Evolutionary conservation across 495 filamentous ascomycete species (phyloP), one percentile per base, ranked within the genome.

Genomic region (Stereocaulon alpinum): DNA sequence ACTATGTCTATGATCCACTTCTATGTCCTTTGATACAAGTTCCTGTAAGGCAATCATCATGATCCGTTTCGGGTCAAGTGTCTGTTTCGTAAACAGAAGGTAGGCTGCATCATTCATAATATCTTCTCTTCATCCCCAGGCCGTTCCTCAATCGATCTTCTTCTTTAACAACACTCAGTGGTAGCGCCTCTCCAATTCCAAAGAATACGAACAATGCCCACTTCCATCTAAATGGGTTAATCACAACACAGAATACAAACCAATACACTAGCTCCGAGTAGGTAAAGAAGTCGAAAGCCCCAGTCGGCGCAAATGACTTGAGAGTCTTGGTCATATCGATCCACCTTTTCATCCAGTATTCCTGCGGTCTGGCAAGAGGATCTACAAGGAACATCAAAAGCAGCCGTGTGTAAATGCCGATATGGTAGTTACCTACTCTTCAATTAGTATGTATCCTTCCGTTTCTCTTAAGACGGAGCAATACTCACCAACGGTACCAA

Each of bases 141-240:
- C 71, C 72, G 47, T 80, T 78, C 45, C 81, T 68, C 3, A 84
- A 41, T 59, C 64, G 60, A 22, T 88, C 80, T 73, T 93, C 89
- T 12, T 75, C 70, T 62, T 77, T 71, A 6, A 91, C 85, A 47
- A 92, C 76, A 32, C 68, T 70, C 70, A 79, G 74, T 0, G 89
- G 89, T 53, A 91, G 63, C 24, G 70, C 70, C n/a, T 77, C 75
- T 0, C 86, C 86, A 27, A 91, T 70, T 3, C 89, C 88, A 64
- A 85, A 86, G 64, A 93, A 80, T 30, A 95, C 87, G 63, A 93
- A 95, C 0, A 83, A 71, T 17, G 74, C 77, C 77, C 77, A 80
- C 64, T 80, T 80, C 89, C 89, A 95, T 50, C 88, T 76, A 70
- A 93, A 93, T 0, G 89, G 89, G 66, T 92, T 93, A 65, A 93